Evolutionary conservation across 805 yeast species (phyloP).

Genomic region (Pichia ethanolica): DNA sequence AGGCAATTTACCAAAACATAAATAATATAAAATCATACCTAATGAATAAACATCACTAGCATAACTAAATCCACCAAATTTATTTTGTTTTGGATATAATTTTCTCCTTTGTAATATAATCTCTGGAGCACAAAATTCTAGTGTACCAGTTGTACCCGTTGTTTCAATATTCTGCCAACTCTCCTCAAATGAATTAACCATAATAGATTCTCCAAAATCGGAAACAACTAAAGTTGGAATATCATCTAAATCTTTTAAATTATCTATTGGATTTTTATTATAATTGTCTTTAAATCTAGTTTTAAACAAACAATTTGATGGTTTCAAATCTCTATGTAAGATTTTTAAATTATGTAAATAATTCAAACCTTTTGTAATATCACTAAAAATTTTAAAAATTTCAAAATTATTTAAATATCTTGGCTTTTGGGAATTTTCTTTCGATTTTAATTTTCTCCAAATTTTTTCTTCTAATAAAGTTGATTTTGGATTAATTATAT

Average conservation of each 20-base stretch:
- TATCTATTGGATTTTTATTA: constrained; percentile 15
- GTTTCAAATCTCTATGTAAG: constrained; percentile 84
- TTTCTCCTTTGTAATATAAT: constrained; percentile 33
- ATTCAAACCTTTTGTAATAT: constrained; percentile 61
- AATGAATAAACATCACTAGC: constrained; percentile 75
- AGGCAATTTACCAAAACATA: constrained; percentile 69
- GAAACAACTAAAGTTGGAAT: constrained; percentile 73
- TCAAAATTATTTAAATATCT: constrained; percentile 44
- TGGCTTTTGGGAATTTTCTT: not conserved
- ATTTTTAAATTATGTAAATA: constrained; percentile 69
- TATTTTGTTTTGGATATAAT: constrained; percentile 17
- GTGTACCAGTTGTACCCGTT: constrained; percentile 81
- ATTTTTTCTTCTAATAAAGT: constrained; percentile 33
- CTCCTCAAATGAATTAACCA: constrained; percentile 44
- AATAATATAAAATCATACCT: constrained; percentile 73
- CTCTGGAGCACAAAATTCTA: constrained; percentile 87
- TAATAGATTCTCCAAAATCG: constrained; percentile 85
- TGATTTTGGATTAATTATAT: constrained; percentile 30
- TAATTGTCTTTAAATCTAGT: constrained; percentile 22
- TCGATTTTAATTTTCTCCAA: constrained; percentile 19
- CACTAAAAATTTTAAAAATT: constrained; percentile 59
- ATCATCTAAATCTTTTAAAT: constrained; percentile 17
- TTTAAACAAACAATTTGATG: constrained; percentile 73
- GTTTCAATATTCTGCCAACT: constrained; percentile 37
- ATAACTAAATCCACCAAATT: constrained; percentile 52